Percentiles rank a stretch among this genome's conserved stretches.
phyloP scores from a whole-genome alignment of 2,329 filamentous ascomycete genomes.

The Cladophialophora immunda region DNA sequence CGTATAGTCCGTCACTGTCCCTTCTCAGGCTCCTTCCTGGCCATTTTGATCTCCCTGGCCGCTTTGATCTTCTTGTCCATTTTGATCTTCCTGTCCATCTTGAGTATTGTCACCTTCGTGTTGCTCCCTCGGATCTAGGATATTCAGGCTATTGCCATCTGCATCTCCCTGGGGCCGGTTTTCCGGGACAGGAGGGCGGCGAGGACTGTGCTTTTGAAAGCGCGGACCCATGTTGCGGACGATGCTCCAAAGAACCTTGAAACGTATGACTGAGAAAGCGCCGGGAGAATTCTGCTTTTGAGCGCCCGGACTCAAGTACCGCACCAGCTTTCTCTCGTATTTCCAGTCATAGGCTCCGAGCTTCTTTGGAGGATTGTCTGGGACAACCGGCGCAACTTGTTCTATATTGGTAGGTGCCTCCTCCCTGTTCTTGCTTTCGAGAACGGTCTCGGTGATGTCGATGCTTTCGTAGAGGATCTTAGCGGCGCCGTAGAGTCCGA shows the following conservation, averaged over 20 bases:
- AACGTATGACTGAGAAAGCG: too few species aligned
- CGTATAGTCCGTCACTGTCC: neutral
- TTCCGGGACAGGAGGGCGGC: neutral
- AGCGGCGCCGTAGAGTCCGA: constrained; percentile 5
- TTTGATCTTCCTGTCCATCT: too few species aligned
- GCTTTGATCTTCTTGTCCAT: neutral
- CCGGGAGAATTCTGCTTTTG: neutral
- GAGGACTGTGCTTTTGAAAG: neutral
- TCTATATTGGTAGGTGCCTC: neutral
- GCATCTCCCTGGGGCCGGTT: neutral
- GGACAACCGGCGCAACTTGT: neutral
- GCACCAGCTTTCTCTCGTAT: neutral
- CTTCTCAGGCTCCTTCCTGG: neutral
- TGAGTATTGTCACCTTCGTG: too few species aligned
- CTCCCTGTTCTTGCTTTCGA: neutral
- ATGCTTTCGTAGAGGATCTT: constrained; percentile 5
- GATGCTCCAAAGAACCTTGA: too few species aligned
- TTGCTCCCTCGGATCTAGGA: neutral
- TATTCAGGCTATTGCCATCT: neutral
- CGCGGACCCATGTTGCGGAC: neutral
- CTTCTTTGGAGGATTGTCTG: neutral
- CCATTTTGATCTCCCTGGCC: neutral
- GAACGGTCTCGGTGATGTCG: neutral
- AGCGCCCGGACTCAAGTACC: neutral
- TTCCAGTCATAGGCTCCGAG: neutral